Conservation (phyloP, 2,329 filamentous ascomycete genomes). For the Xylariaceae sp. region DNA sequence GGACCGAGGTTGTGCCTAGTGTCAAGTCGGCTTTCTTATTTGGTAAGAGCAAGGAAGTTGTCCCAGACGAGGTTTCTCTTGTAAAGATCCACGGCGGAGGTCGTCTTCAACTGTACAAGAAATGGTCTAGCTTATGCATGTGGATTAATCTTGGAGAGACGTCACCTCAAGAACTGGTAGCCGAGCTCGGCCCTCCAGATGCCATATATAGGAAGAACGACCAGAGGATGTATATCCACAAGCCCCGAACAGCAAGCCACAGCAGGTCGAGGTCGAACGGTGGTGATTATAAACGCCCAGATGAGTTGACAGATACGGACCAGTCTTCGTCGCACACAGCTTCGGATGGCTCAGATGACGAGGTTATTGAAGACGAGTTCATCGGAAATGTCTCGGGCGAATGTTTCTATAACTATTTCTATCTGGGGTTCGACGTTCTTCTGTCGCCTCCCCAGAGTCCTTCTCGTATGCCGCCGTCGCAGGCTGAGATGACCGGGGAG, state of each 20-base stretch:
- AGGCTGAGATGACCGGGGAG: slow-evolving; percentile 20
- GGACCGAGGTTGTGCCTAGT: slow-evolving; percentile 68
- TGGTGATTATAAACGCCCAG: slow-evolving; percentile 40
- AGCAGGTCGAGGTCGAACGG: slow-evolving; percentile 43
- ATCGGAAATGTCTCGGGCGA: slow-evolving; percentile 59
- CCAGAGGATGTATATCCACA: slow-evolving; percentile 82
- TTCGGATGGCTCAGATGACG: slow-evolving; percentile 65
- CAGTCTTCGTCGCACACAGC: slow-evolving; percentile 69
- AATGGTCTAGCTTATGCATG: slow-evolving; percentile 61
- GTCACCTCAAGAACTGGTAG: slow-evolving; percentile 84
- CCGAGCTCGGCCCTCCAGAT: slow-evolving; percentile 87
- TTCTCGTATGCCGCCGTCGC: slow-evolving; percentile 59
- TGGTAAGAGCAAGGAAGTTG: slow-evolving; percentile 68
- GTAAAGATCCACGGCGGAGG: slow-evolving; percentile 76
- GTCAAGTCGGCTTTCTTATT: slow-evolving; percentile 67
- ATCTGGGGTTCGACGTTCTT: slow-evolving; percentile 88
- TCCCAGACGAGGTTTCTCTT: slow-evolving; percentile 85
- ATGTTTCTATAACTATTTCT: slow-evolving; percentile 97
- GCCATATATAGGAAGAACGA: slow-evolving; percentile 92
- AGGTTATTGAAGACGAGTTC: slow-evolving; percentile 52
- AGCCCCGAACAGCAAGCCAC: slow-evolving; percentile 51
- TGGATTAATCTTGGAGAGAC: slow-evolving; percentile 79
- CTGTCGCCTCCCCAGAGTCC: slow-evolving; percentile 71
- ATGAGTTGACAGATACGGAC: slow-evolving; percentile 67
- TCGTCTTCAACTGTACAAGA: slow-evolving; percentile 70